Evolutionary conservation across 192 early-diverging fungal genomes (phyloP), one percentile per base, ranked within the genome.

Genomic region (Phlyctochytrium bullatum): DNA sequence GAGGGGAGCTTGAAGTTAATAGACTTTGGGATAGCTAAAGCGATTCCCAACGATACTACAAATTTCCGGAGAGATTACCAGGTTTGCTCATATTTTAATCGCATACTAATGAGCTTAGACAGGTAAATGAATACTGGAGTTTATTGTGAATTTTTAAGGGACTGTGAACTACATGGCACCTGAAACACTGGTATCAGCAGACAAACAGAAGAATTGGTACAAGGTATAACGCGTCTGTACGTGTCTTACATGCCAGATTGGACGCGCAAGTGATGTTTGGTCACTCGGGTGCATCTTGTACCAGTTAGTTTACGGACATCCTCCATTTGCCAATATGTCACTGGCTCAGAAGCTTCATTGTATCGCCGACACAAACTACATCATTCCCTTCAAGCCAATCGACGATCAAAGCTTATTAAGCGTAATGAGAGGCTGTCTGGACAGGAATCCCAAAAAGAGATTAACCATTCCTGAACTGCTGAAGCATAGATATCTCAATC

Each of bases 1-100:
- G 84, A 86, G 36, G 94, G 92, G 1, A 67, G 82, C 16, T 72
- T 98, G 14, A 98, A 97, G 67, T 75, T 98, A 60, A 97, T 97
- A 56, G 96, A 98, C 72, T 98, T 98, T 83, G 96, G 96, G 16
- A 97, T 97, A 70, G 92, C 96, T n/a, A 97, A 95, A 64, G 75
- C 88, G 0, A 94, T 97, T 36, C 83, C 90, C 4, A 93, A 93
- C 74, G 92, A 94, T 70, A 98, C 94, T 0, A 97, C 95, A 23
- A 97, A 96, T 67, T 89, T 98, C 53, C 88, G 93, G 40, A 73
- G 93, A 16, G 93, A 96, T 56, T 80, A 86, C 59, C 92, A 94
- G 64, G 84, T 83, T 47, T 47, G 40, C 6, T n/a, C n/a, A n/a
- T n/a, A n/a, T n/a, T n/a, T n/a, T n/a, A n/a, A n/a, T n/a, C n/a